A percentile compares a stretch with the other conserved stretches of the same genome.
These are phyloP conservation scores for Purpureocillium lavendulum DNA, from an alignment of 2,329 filamentous ascomycete genomes.

Conservation along the genomic window DNA sequence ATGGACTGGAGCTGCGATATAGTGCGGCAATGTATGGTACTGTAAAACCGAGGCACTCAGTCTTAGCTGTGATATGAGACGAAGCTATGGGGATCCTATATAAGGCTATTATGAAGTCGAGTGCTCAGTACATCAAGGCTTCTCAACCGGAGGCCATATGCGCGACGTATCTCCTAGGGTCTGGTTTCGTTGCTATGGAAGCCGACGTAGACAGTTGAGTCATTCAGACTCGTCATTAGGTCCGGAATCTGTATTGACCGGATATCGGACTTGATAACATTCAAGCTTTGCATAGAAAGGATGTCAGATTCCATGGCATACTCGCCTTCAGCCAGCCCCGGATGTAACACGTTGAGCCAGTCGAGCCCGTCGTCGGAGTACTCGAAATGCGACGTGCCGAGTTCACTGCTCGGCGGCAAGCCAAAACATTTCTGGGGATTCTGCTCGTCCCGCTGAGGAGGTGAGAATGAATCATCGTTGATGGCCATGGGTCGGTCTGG, in stretches of 20 bases:
- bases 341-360: slow-evolving; percentile 37
- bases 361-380: slow-evolving; percentile 26
- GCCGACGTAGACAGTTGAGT: slow-evolving; percentile 50
- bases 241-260: slow-evolving; percentile 43
- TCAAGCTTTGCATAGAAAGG: no score
- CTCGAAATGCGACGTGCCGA: neutral
- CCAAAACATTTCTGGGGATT: neutral
- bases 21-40: no score
- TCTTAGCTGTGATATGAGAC: no score
- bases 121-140: no score
- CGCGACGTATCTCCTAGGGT: no score
- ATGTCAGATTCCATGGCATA: no score
- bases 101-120: no score
- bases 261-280: slow-evolving; percentile 49
- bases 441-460: slow-evolving; percentile 14
- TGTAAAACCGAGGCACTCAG: no score
- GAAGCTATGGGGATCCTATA: no score
- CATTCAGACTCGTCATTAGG: slow-evolving; percentile 48
- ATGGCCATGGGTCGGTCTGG: slow-evolving; percentile 24
- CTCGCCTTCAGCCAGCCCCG: slow-evolving; percentile 41
- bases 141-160: no score
- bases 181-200: slow-evolving; percentile 44
- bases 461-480: slow-evolving; percentile 24
- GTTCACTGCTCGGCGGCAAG: slow-evolving; percentile 6
- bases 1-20: no score